phyloP scores from a whole-genome alignment of 805 yeast genomes.

The Tetrapisispora arboricola region DNA sequence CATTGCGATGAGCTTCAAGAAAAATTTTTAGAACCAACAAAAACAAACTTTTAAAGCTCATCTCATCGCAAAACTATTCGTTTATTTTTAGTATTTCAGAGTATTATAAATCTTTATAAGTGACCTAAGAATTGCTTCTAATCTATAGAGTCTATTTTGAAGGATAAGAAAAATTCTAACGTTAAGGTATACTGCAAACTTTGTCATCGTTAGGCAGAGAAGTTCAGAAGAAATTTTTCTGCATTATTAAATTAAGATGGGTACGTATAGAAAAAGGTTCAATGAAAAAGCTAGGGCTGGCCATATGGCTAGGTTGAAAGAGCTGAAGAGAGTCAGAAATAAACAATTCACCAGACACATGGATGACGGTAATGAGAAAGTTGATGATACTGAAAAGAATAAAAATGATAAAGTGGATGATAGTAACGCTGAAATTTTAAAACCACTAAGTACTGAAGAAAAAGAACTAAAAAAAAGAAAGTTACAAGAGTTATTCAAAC shows the following conservation, averaged over 20 bases:
- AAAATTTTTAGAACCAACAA: too few relatives aligned
- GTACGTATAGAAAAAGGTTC: constrained; percentile 68
- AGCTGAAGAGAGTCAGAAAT: constrained; percentile 55
- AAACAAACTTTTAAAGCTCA: not conserved
- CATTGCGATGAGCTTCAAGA: not conserved
- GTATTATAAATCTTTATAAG: too few relatives aligned
- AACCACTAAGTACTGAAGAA: constrained; percentile 58
- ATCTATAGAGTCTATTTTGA: too few relatives aligned
- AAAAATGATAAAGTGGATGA: constrained; percentile 6
- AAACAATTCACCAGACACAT: constrained; percentile 51
- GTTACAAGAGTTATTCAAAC: constrained; percentile 46
- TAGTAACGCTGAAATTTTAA: constrained; percentile 49
- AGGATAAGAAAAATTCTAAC: too few relatives aligned
- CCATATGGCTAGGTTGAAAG: constrained; percentile 68
- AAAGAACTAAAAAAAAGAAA: constrained; percentile 54
- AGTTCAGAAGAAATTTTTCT: too few relatives aligned
- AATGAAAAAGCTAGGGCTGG: constrained; percentile 83
- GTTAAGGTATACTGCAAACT: too few relatives aligned
- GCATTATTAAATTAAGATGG: constrained; percentile 44
- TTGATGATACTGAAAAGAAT: constrained; percentile 5
- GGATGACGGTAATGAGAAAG: constrained; percentile 28
- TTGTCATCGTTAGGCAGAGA: too few relatives aligned
- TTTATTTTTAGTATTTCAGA: too few relatives aligned
- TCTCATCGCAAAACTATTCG: constrained; percentile 10
- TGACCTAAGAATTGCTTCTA: too few relatives aligned